These are phyloP conservation scores for Cicer arietinum DNA, from an alignment of 306 rosid genomes.

Conservation along the genomic window DNA sequence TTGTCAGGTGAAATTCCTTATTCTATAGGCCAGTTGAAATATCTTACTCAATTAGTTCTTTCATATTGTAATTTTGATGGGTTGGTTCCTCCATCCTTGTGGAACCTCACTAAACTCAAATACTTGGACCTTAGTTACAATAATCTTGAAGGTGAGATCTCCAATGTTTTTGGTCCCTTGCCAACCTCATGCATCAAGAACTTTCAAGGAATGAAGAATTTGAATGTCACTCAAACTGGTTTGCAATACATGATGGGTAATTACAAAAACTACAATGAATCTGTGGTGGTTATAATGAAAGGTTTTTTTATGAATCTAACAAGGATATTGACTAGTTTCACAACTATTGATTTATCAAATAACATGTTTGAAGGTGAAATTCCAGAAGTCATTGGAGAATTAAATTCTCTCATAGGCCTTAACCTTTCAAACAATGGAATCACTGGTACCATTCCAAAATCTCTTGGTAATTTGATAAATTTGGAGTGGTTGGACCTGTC, in stretches of 20 bases:
- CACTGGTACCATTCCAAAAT: neutral
- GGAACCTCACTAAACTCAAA: slow-evolving; percentile 39
- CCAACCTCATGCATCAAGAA: slow-evolving; percentile 42
- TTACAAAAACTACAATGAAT: rapidly evolving
- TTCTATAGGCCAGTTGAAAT: slow-evolving; percentile 15
- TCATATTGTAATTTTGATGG: neutral
- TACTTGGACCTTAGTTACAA: neutral
- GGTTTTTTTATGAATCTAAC: neutral
- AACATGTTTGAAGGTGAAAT: slow-evolving; percentile 53
- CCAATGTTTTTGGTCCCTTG: slow-evolving; percentile 2
- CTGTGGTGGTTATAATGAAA: slow-evolving; percentile 29
- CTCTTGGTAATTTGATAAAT: slow-evolving; percentile 1
- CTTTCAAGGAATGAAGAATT: slow-evolving; percentile 45
- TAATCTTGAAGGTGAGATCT: slow-evolving; percentile 31
- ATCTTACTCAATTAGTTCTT: neutral
- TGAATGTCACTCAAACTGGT: neutral
- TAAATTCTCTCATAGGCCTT: slow-evolving; percentile 40
- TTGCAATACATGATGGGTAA: neutral
- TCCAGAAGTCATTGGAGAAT: slow-evolving; percentile 34
- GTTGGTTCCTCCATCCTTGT: slow-evolving; percentile 1
- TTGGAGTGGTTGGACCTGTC: slow-evolving; percentile 22
- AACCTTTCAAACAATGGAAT: slow-evolving; percentile 35
- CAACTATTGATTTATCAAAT: slow-evolving; percentile 46
- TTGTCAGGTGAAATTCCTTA: slow-evolving; percentile 34
- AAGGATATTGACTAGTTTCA: slow-evolving; percentile 22